These are phyloP conservation scores for Pythium aquatile DNA, from an alignment of 352 stramenopile genomes.

Conservation along the genomic window DNA sequence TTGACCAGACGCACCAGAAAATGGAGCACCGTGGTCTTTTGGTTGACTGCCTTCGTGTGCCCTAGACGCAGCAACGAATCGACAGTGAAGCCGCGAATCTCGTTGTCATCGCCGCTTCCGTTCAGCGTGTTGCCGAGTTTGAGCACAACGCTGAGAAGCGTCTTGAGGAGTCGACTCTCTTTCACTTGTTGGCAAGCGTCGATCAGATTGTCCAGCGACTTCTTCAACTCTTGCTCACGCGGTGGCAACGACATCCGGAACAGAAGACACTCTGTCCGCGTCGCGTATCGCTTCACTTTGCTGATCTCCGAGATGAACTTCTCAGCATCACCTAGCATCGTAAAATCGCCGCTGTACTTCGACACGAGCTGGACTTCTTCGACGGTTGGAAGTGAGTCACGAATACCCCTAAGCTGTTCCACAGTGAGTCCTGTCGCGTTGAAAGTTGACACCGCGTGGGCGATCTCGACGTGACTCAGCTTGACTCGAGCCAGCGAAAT, in stretches of 20 bases:
- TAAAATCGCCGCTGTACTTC: slow-evolving; percentile 70
- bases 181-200: slow-evolving; percentile 94
- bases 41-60: slow-evolving; percentile 95
- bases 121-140: slow-evolving; percentile 97
- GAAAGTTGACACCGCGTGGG: slow-evolving; percentile 68
- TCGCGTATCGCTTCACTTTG: slow-evolving; percentile 67
- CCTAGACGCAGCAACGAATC: slow-evolving; percentile 92
- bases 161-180: slow-evolving; percentile 90
- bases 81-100: slow-evolving; percentile 94
- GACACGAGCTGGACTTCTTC: slow-evolving; percentile 89
- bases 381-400: slow-evolving; percentile 92
- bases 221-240: slow-evolving; percentile 78
- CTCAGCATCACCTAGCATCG: slow-evolving; percentile 72
- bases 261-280: slow-evolving; percentile 77
- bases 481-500: slow-evolving; percentile 96
- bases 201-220: slow-evolving; percentile 81
- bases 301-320: slow-evolving; percentile 89
- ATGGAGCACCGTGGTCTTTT: slow-evolving; percentile 98
- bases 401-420: slow-evolving; percentile 85
- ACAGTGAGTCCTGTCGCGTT: slow-evolving; percentile 57
- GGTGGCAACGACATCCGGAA: slow-evolving; percentile 76
- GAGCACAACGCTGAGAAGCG: slow-evolving; percentile 96
- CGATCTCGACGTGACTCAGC: slow-evolving; percentile 89
- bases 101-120: slow-evolving; percentile 81
- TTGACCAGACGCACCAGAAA: slow-evolving; percentile 97